Conservation (phyloP, 306 rosid genomes). For the Quercus glauca region DNA sequence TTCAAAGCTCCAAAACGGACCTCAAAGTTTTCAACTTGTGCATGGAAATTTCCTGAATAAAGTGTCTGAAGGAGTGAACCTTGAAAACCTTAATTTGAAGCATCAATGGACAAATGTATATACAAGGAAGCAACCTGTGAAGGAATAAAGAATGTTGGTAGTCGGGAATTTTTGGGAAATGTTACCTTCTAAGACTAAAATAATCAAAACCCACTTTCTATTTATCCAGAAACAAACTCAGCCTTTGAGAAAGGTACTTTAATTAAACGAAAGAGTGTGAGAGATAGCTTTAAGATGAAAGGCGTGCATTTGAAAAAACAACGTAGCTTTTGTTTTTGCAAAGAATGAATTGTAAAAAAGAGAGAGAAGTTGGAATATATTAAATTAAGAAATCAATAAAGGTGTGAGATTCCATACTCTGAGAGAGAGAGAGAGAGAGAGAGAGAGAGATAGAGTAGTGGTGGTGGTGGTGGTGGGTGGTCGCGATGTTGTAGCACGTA, state of each 20-base stretch:
- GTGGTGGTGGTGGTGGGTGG: neutral
- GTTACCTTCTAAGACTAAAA: neutral
- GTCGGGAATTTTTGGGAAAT: neutral
- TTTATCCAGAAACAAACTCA: neutral
- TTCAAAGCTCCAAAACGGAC: neutral
- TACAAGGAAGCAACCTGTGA: neutral
- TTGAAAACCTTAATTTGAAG: neutral
- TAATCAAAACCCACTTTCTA: neutral
- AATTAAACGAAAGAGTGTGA: slow-evolving; percentile 25
- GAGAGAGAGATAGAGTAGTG: too few relatives aligned
- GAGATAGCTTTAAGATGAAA: slow-evolving; percentile 11
- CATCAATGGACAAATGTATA: neutral
- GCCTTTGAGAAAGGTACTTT: slow-evolving; percentile 41
- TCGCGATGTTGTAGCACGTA: neutral
- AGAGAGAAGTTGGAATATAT: neutral
- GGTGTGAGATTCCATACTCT: slow-evolving; percentile 33
- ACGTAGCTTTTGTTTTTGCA: slow-evolving; percentile 30
- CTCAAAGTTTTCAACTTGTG: neutral
- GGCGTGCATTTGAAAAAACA: slow-evolving; percentile 34
- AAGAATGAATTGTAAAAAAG: slow-evolving; percentile 23
- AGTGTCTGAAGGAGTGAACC: too few relatives aligned
- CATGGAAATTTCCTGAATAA: neutral
- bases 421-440: slow-evolving; percentile 1
- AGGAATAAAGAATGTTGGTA: neutral
- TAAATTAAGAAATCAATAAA: neutral